A percentile compares a stretch with the other conserved stretches of the same genome.
Conservation (phyloP, 345 rosid genomes). For the Moricandia arvensis region DNA sequence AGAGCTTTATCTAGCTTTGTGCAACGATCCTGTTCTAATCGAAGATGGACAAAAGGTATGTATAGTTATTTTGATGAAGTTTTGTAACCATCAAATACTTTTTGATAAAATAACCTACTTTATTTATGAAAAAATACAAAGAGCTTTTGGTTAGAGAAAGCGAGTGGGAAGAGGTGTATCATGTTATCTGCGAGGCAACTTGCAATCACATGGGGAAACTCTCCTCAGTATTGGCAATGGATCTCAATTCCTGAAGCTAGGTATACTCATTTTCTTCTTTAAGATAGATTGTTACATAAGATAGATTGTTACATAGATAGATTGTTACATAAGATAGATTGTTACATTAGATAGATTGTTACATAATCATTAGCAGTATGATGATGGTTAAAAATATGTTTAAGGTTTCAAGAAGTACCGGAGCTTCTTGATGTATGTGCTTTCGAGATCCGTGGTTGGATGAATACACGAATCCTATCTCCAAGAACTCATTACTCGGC, state of each 20-base stretch:
- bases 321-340: too few species aligned
- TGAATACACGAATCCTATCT: slow-evolving; percentile 5
- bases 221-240: slow-evolving; percentile 56
- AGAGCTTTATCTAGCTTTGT: slow-evolving; percentile 46
- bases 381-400: background rate
- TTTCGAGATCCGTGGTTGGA: slow-evolving; percentile 24
- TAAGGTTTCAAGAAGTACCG: slow-evolving; percentile 7
- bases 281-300: background rate
- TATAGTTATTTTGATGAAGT: slow-evolving; percentile 9
- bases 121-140: background rate
- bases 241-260: slow-evolving; percentile 37
- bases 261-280: slow-evolving; percentile 13
- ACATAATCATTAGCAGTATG: background rate
- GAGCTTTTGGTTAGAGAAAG: slow-evolving; percentile 49
- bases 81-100: background rate
- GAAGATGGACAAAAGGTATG: slow-evolving; percentile 51
- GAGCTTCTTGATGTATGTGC: slow-evolving; percentile 16
- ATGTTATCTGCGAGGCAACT: slow-evolving; percentile 44
- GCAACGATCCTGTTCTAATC: slow-evolving; percentile 40
- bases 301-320: too few species aligned
- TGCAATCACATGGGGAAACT: slow-evolving; percentile 47
- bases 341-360: too few species aligned
- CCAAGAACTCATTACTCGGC: slow-evolving; percentile 4
- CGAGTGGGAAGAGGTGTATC: slow-evolving; percentile 42
- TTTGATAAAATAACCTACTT: background rate